Base-by-base conservation (phyloP, 257 asterid species). In the Solanum dulcamara region DNA sequence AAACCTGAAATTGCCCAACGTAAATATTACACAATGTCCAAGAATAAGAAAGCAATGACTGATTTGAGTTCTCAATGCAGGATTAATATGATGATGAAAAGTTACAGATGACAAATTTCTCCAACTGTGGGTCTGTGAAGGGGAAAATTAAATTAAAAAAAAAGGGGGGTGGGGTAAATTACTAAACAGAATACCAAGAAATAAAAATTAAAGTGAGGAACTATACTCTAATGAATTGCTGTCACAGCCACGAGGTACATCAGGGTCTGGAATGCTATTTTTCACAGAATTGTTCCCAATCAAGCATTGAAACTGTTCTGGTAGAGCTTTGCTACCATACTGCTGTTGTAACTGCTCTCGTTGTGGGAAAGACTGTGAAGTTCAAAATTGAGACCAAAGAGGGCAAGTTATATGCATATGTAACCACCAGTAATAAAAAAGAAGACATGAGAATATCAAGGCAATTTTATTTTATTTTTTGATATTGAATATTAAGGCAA, bases 221-320 rank as follows among this genome's bases (percentile, higher is more conserved):
- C 81, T 97, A 68, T 95, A 97, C 99, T 97, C 98, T 71, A 92
- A 37, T 30, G 98, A 96, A 89, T 91, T 93, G 84, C 88, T 88
- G 90, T 96, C 91, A 84, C 99, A 96, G 83, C 98, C 95, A 57
- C 85, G 89, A 60, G 98, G 98, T 84, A 96, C 93, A 93, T 95
- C 98, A 83, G 98, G 98, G 88, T 96, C 97, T 5, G 95, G 95
- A 79, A 94, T 71, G 68, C 87, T 88, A 89, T 95, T 94, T 88
- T 84, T 92, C 90, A 93, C 93, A 28, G 90, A 83, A 50, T 84
- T 91, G 90, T 91, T 95, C 93, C 91, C 91, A 89, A 93, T 92
- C 77, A 87, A 85, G 88, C 88, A 89, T 80, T 89, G 90, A 53
- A 86, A 88, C 81, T 91, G 90, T 83, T 92, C 96, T 46, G 94